Evolutionary conservation across 2,329 filamentous ascomycete genomes (phyloP), one percentile per base, ranked within the genome.

Genomic region (Phyllosticta capitalensis): DNA sequence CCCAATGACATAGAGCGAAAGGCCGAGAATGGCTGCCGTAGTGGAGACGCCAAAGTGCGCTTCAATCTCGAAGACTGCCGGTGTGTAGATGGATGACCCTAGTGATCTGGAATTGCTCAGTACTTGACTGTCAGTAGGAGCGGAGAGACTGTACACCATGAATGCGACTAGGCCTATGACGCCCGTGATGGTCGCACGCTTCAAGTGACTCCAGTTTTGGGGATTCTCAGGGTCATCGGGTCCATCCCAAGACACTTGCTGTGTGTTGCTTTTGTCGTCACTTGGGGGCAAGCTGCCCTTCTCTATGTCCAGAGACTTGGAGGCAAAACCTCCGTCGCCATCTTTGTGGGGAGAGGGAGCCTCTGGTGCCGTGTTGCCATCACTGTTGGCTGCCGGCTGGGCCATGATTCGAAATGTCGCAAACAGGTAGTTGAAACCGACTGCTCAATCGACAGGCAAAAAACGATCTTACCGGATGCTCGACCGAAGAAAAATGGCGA

Each of bases 1-100:
- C 0, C 83, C 84, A 9, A 86, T 70, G 5, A 83, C 79, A 67
- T 84, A 88, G 5, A 85, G 68, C 0, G 84, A 79, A 0, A 87
- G 68, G 0, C 81, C 80, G 0, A 87, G 70, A n/a, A 87, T 72
- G 0, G 84, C 80, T 7, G 78, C 75, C 1, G 81, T 84, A 54
- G 76, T 75, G 14, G 76, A 77, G 12, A 85, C 75, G 52, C 75
- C 64, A 67, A 88, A 88, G 6, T 81, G 74, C 0, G 66, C 49
- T 71, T 78, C 78, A 5, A 87, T 67, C 3, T 79, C 71, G 1
- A 63, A 53, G 21, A 75, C 67, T 4, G 77, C 78, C 0, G 81
- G 75, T 28, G 78, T 80, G 66, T 82, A 78, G 62, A 83, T 76
- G 10, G 83, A 83, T 0, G 78, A 78, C 1, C 77, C 80, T 21